Evolutionary conservation across 2,329 filamentous ascomycete species (phyloP).

Genomic region (Parascedosporium putredinis): DNA sequence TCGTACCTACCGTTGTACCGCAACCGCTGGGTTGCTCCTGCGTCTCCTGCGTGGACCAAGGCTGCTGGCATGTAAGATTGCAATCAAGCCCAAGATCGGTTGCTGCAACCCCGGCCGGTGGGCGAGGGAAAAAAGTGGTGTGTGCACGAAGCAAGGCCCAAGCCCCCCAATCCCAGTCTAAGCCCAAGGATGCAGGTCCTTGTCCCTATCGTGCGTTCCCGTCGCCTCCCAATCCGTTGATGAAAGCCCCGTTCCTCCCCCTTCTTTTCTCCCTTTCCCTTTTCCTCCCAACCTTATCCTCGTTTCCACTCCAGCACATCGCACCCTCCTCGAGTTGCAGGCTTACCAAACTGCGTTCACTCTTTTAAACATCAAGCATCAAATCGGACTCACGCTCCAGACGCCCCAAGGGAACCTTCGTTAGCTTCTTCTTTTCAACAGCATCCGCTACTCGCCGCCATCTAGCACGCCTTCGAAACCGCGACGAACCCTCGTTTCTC

Average conservation of each 20-base stretch:
- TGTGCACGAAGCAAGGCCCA: not conserved
- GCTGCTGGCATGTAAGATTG: not conserved
- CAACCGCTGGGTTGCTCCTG: not conserved
- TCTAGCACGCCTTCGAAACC: not conserved
- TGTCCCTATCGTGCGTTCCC: not conserved
- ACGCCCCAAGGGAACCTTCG: too few relatives aligned
- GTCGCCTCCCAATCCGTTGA: not conserved
- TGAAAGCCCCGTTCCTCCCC: not conserved
- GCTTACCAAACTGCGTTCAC: conserved; percentile 8
- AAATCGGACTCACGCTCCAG: too few relatives aligned
- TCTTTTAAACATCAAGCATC: conserved; percentile 1
- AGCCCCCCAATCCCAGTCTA: not conserved
- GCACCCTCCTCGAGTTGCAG: conserved; percentile 1
- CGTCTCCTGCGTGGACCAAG: not conserved
- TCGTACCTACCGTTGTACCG: not conserved
- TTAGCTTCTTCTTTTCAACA: too few relatives aligned
- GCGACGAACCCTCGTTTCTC: not conserved
- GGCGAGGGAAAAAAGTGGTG: not conserved
- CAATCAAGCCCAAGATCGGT: not conserved
- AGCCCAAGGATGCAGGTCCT: not conserved
- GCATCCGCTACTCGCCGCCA: not conserved
- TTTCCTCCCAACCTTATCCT: not conserved
- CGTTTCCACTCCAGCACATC: not conserved
- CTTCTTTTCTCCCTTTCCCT: not conserved
- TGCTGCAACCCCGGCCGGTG: not conserved